A percentile compares a stretch with the other conserved stretches of the same genome.
These are phyloP conservation scores for Hanseniaspora lindneri DNA, from an alignment of 805 yeast species.

Conservation along the genomic window DNA sequence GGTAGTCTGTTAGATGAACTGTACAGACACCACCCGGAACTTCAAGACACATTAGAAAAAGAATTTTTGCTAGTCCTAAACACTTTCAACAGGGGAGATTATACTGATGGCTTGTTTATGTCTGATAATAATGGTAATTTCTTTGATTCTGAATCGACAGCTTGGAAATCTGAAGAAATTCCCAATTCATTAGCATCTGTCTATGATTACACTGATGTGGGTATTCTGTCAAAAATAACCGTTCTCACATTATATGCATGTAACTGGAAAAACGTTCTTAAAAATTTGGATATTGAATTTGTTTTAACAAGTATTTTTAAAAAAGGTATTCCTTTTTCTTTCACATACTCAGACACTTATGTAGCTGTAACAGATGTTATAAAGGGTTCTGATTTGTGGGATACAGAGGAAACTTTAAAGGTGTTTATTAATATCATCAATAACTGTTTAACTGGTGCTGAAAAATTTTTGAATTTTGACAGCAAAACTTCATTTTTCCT, in stretches of 20 bases:
- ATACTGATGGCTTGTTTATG: not conserved
- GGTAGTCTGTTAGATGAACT: constrained; percentile 69
- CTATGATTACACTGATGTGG: constrained; percentile 9
- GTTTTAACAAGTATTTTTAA: constrained; percentile 5
- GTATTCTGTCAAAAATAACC: constrained; percentile 1
- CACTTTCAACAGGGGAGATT: constrained; percentile 22
- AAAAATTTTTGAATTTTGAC: constrained; percentile 23
- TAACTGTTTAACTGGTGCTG: constrained; percentile 26
- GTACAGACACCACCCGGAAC: constrained; percentile 68
- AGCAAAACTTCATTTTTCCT: constrained; percentile 25
- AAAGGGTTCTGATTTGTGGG: constrained; percentile 1
- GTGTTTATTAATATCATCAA: constrained; percentile 29
- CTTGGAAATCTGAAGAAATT: not conserved
- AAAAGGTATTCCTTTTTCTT: not conserved
- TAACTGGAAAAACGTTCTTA: constrained; percentile 4
- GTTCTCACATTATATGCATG: constrained; percentile 11
- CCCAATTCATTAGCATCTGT: not conserved
- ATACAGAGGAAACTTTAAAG: constrained; percentile 21
- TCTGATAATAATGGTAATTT: not conserved
- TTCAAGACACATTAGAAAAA: constrained; percentile 46
- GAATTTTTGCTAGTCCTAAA: constrained; percentile 38
- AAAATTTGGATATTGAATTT: not conserved
- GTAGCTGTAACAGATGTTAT: constrained; percentile 12
- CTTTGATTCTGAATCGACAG: not conserved
- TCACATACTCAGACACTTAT: constrained; percentile 10